Evolutionary conservation across 1,139 yeast species (phyloP), one percentile per base, ranked within the genome.

Genomic region (Yamadazyma trypodendri): DNA sequence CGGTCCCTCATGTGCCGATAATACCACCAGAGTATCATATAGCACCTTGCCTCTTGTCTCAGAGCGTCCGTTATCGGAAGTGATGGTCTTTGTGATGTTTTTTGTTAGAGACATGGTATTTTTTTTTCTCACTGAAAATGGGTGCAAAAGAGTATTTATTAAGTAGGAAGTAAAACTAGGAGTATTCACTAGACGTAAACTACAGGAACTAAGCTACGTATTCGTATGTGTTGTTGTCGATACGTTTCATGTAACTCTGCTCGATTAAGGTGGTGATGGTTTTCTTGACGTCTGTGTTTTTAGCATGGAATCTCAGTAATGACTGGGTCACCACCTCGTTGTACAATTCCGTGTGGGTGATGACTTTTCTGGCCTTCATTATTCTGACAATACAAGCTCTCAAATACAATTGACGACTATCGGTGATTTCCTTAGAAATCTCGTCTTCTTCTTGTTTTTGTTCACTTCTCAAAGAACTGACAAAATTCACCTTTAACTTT

Each of bases 361-460:
- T 71, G 36, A 72, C 74, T 61, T 89, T 85, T 55, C 97, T 77
- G 1, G 96, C 90, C 67, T 92, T 92, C 97, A 92, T 92, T 54
- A 92, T 87, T 54, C 98, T 78, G 32, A 92, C 98, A 63, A 92
- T 88, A 54, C 95, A 86, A 2, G 97, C 96, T 56, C 89, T 87
- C 53, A 92, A 72, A 64, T 83, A 84, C 56, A 85, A 79, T 66
- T 84, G 87, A 52, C 97, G 79, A 43, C 89, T 87, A 54, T 88
- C 92, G 50, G 83, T 89, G 46, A 92, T 79, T 56, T 89, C 96
- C 61, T 83, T 84, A 51, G 79, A 83, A 1, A 95, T 81, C 46
- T 87, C 95, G 37, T 82, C 90, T 30, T 79, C 79, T 54, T 92
- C 97, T 47, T 76, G 85, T 53, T 73, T 78, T 35, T 77, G 75